Evolutionary conservation across 495 filamentous ascomycete species (phyloP), one percentile per base, ranked within the genome.

Genomic region (Mytilinidion resinicola): DNA sequence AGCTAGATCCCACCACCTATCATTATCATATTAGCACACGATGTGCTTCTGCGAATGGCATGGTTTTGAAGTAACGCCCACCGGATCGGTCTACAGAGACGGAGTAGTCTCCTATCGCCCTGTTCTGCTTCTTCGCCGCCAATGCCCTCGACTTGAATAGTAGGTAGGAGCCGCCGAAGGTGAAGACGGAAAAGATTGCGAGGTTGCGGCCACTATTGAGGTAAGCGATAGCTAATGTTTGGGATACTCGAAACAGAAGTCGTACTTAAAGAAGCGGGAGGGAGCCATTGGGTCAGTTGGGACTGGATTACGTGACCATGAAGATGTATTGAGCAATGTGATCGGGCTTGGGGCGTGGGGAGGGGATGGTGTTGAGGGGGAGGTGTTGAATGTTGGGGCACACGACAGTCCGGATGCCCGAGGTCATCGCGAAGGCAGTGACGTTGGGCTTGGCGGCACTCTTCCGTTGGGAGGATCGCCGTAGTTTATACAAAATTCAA

Each of bases 11-110:
- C 53, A 15, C 53, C 53, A 6, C 53, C 53, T 55, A 46, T 46
- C 19, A 12, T 15, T 17, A 55, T n/a, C 12, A 1, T 19, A 19
- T 25, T 11, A 42, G n/a, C n/a, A 19, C 47, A 30, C 17, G 8
- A 1, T 50, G 9, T 30, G 6, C 3, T 6, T 30, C 2, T 6
- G 6, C 3, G 25, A 30, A 30, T 30, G 25, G 6, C 25, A 6
- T 30, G 25, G 25, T 30, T 2, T 30, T 30, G 25, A 19, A 30
- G 55, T 17, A 12, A 15, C 4, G 30, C 44, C 25, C 36, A 57
- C 57, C 57, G 20, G 57, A 60, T 37, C 57, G 57, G 8, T 55
- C 37, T 9, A 51, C 35, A 47, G 36, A 30, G 9, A 60, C 57
- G 1, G 21, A 30, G 35, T 51, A 56, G 34, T 60, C 52, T 14